phyloP scores from a whole-genome alignment of 2,329 filamentous ascomycete genomes.

The Cephalotrichum gorgonifer region DNA sequence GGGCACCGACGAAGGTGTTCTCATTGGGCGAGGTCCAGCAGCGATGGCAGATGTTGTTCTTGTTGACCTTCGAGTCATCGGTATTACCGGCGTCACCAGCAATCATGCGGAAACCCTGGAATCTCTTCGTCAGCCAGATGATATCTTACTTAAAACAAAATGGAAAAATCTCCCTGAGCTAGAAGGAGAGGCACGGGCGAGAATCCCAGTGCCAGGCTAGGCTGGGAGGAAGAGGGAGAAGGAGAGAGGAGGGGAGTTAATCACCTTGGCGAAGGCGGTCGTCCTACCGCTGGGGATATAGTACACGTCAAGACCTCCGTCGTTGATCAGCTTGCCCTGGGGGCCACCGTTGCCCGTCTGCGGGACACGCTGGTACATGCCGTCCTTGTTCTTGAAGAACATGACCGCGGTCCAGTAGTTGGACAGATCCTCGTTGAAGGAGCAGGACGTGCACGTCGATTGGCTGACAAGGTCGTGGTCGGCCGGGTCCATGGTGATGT shows the following conservation, averaged over 20 bases:
- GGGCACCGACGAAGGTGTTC: slow-evolving; percentile 34
- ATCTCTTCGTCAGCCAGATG: neutral
- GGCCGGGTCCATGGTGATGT: slow-evolving; percentile 28
- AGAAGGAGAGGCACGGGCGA: neutral
- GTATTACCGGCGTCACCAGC: slow-evolving; percentile 31
- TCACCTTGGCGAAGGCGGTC: slow-evolving; percentile 29
- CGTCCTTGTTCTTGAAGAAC: slow-evolving; percentile 20
- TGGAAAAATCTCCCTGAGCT: too few species aligned
- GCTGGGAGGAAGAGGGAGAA: neutral
- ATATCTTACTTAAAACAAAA: neutral
- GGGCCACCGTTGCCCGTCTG: slow-evolving; percentile 28
- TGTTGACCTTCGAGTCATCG: slow-evolving; percentile 24
- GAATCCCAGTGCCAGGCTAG: too few species aligned
- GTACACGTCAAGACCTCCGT: slow-evolving; percentile 32
- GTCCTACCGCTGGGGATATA: slow-evolving; percentile 29
- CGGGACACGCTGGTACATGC: slow-evolving; percentile 20
- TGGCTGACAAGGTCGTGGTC: slow-evolving; percentile 11
- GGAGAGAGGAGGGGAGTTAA: neutral
- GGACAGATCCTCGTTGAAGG: slow-evolving; percentile 20
- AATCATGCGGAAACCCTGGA: slow-evolving; percentile 35
- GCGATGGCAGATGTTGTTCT: slow-evolving; percentile 32
- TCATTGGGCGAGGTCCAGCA: slow-evolving; percentile 36
- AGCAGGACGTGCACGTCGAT: slow-evolving; percentile 28
- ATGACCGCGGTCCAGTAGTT: slow-evolving; percentile 24
- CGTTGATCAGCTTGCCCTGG: slow-evolving; percentile 31